Percentiles rank a stretch among this genome's conserved stretches.
Evolutionary conservation across 2,329 filamentous ascomycete species (phyloP).

Genomic region (Madurella mycetomatis): DNA sequence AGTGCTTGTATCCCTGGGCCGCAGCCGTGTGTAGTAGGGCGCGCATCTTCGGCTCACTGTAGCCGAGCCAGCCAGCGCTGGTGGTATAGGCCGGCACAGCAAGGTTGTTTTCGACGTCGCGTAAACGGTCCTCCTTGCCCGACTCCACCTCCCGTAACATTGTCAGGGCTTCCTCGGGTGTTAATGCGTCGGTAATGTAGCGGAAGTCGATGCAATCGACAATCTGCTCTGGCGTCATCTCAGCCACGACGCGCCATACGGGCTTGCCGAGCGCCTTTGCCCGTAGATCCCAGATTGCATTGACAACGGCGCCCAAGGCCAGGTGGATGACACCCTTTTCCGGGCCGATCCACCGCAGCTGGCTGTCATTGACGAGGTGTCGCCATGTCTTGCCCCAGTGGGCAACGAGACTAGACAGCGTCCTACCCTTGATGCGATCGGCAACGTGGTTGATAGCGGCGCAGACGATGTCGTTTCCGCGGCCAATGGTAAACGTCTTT

Average conservation of each 20-base stretch:
- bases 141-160: slow-evolving; percentile 62
- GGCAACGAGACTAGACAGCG: slow-evolving; percentile 68
- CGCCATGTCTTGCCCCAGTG: slow-evolving; percentile 81
- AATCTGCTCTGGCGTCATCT: slow-evolving; percentile 85
- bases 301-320: slow-evolving; percentile 81
- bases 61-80: slow-evolving; percentile 86
- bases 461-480: slow-evolving; percentile 90
- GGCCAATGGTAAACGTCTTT: slow-evolving; percentile 75
- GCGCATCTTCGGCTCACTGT: slow-evolving; percentile 83
- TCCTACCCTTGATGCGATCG: slow-evolving; percentile 69
- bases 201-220: slow-evolving; percentile 88
- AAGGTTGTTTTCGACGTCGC: slow-evolving; percentile 66
- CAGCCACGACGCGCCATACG: slow-evolving; percentile 83
- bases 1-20: slow-evolving; percentile 72
- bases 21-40: slow-evolving; percentile 68
- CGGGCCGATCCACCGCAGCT: slow-evolving; percentile 89
- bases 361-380: slow-evolving; percentile 83
- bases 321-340: slow-evolving; percentile 95
- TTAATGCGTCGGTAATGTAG: slow-evolving; percentile 92
- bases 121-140: slow-evolving; percentile 66
- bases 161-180: slow-evolving; percentile 72
- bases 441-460: slow-evolving; percentile 75
- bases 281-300: slow-evolving; percentile 95
- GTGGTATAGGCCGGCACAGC: slow-evolving; percentile 92
- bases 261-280: slow-evolving; percentile 81